phyloP scores from a whole-genome alignment of 2,329 filamentous ascomycete genomes.

The Acarospora socialis region DNA sequence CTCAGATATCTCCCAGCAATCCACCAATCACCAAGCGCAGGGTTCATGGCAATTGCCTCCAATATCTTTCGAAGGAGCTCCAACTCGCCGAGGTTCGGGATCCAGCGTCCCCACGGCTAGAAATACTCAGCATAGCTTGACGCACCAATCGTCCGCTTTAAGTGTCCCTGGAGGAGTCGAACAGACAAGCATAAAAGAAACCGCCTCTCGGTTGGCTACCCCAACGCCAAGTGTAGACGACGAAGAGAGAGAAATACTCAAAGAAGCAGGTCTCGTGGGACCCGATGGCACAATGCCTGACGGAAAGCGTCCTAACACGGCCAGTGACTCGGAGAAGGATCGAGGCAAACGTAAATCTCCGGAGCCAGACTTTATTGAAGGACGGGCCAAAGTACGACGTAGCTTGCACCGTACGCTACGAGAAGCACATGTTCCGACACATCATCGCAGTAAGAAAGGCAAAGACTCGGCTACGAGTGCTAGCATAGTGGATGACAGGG shows the following conservation, averaged over 20 bases:
- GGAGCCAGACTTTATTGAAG: conserved; percentile 31
- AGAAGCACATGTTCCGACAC: conserved; percentile 54
- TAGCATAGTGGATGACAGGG: conserved; percentile 37
- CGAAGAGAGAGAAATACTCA: conserved; percentile 51
- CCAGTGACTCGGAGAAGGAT: conserved; percentile 29
- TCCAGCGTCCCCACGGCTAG: conserved; percentile 5
- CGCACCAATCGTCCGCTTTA: conserved; percentile 20
- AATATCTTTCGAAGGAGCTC: conserved; percentile 20
- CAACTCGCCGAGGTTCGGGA: conserved; percentile 5
- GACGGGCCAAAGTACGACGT: conserved; percentile 58
- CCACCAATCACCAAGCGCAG: conserved; percentile 28
- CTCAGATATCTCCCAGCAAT: conserved; percentile 27
- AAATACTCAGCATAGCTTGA: conserved; percentile 11
- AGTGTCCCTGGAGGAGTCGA: conserved; percentile 7
- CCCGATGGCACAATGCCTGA: conserved; percentile 30
- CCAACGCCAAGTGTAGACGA: conserved; percentile 40
- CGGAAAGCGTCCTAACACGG: conserved; percentile 25
- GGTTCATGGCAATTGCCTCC: conserved; percentile 32
- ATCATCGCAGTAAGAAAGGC: conserved; percentile 60
- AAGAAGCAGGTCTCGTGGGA: conserved; percentile 52
- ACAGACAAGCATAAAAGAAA: conserved; percentile 16
- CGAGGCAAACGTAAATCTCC: conserved; percentile 25
- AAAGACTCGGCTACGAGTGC: conserved; percentile 55
- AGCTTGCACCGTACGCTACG: conserved; percentile 82
- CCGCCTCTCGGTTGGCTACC: conserved; percentile 24